Evolutionary conservation across 2,329 filamentous ascomycete species (phyloP), one percentile per base, ranked within the genome.

Genomic region (Penicillium decumbens): DNA sequence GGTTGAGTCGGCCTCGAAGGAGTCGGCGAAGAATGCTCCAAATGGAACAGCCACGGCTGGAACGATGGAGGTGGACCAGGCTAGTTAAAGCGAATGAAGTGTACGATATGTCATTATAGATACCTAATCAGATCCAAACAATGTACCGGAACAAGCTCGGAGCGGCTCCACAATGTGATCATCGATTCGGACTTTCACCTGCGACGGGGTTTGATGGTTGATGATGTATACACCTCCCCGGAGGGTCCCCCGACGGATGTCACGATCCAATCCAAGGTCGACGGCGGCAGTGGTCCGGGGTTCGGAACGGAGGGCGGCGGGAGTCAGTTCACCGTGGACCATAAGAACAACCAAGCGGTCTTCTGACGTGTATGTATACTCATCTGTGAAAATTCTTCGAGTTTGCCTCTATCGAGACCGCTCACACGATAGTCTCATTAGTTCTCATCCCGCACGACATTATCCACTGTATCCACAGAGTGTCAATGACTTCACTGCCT

Each of bases 31-130:
- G 43, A 44, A 41, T 28, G 43, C 30, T 15, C 29, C 48, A 39
- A 25, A 25, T 15, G 23, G 10, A 40, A 53, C 56, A 37, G 51
- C 49, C 37, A 44, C 42, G 9, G 32, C 49, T 39, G 56, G 58
- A 13, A 42, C 58, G 37, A 57, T 58, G 57, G 47, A 57, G 28
- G 33, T 60, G 32, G 51, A 56, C n/a, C 37, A 44, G 40, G 50
- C 35, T 45, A 28, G 5, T 20, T 35, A 23, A 20, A 37, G 38
- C 15, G 24, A 8, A 3, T n/a, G 20, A 23, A 23, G n/a, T 42
- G 40, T 42, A 42, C 40, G 24, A 42, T 42, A 42, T 40, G 38
- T 40, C 23, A 40, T 40, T 25, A 18, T 43, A 55, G 43, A 55
- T 55, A 54, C n/a, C 32, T 18, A 35, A 5, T 12, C 3, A 25